These are phyloP conservation scores for Plenodomus tracheiphilus DNA, from an alignment of 2,329 filamentous ascomycete species.

Conservation along the genomic window DNA sequence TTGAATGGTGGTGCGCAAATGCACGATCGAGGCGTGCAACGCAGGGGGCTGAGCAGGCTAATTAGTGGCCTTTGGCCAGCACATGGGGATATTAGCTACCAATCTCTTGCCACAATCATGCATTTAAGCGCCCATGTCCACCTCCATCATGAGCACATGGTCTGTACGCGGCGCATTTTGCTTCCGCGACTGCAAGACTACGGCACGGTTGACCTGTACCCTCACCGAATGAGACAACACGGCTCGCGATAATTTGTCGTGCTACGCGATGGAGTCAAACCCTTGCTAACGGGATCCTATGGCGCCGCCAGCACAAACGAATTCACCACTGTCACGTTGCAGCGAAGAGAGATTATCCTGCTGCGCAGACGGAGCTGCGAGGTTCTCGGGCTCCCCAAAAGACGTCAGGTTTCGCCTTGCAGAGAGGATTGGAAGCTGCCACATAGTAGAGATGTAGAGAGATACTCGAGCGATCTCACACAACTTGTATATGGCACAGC, in stretches of 20 bases:
- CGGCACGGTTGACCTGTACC: constrained; percentile 22
- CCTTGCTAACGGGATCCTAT: constrained; percentile 28
- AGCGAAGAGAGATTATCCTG: constrained; percentile 29
- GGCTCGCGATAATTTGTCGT: constrained; percentile 22
- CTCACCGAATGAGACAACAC: constrained; percentile 30
- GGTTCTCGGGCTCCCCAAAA: constrained; percentile 6
- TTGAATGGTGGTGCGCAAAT: constrained; percentile 1
- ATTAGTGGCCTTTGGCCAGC: constrained; percentile 26
- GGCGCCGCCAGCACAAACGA: constrained; percentile 33
- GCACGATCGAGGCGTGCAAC: neutral
- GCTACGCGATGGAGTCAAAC: constrained; percentile 34
- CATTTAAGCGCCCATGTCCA: constrained; percentile 36
- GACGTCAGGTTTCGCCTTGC: constrained; percentile 7
- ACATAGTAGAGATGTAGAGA: neutral
- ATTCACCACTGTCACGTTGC: constrained; percentile 34
- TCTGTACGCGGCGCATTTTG: constrained; percentile 25
- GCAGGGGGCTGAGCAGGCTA: constrained; percentile 11
- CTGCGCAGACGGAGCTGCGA: constrained; percentile 2
- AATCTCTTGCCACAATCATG: constrained; percentile 18
- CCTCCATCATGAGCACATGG: constrained; percentile 11
- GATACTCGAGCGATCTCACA: neutral
- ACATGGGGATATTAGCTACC: constrained; percentile 18
- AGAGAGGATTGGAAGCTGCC: neutral
- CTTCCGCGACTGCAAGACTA: constrained; percentile 19
- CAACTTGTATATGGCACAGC: neutral